Evolutionary conservation across 371 early-diverging fungal genomes (phyloP).

Genomic region (Blakeslea trispora): DNA sequence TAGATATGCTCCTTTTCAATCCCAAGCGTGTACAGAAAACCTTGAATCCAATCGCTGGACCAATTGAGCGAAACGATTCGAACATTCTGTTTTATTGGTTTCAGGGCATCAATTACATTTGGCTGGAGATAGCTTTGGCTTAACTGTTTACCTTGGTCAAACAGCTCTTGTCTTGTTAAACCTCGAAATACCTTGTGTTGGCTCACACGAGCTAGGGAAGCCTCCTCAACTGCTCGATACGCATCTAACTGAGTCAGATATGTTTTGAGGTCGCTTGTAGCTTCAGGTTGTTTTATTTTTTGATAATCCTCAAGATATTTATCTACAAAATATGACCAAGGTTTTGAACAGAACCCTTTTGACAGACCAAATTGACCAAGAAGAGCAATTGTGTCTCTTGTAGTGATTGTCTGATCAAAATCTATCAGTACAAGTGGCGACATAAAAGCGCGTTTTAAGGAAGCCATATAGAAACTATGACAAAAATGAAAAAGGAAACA

Average conservation of each 20-base stretch:
- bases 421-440: conserved; percentile 30
- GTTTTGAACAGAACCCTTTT: conserved; percentile 2
- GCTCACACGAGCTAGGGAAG: conserved; percentile 35
- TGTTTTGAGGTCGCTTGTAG: not conserved
- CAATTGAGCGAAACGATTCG: conserved; percentile 44
- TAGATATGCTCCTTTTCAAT: conserved; percentile 26
- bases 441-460: not conserved
- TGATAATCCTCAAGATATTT: conserved; percentile 41
- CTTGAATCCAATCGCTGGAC: conserved; percentile 55
- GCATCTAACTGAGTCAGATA: conserved; percentile 20
- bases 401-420: conserved; percentile 49
- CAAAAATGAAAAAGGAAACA: not conserved
- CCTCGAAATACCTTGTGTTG: conserved; percentile 32
- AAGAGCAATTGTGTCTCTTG: conserved; percentile 36
- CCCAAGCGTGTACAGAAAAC: conserved; percentile 20
- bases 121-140: conserved; percentile 17
- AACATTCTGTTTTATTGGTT: conserved; percentile 8
- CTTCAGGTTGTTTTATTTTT: not conserved
- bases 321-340: conserved; percentile 41
- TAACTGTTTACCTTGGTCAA: conserved; percentile 10
- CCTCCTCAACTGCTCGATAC: conserved; percentile 28
- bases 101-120: conserved; percentile 18
- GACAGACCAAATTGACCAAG: conserved; percentile 35
- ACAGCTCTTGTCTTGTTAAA: conserved; percentile 22
- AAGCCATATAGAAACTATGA: not conserved